Evolutionary conservation across 108 stramenopile genomes (phyloP).

Genomic region (Chaetoceros muelleri): DNA sequence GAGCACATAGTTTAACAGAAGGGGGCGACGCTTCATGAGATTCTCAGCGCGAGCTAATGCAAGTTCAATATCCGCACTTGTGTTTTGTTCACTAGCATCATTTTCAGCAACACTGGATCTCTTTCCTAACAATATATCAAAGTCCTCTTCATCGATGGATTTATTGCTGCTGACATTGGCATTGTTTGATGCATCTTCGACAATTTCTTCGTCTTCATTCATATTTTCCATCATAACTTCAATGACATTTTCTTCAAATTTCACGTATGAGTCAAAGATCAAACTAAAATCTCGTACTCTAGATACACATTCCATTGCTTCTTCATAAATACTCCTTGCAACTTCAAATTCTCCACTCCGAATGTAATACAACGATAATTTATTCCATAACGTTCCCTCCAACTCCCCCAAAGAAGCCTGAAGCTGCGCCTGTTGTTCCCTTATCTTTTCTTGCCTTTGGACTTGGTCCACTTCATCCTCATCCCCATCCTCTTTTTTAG

Average conservation of each 20-base stretch:
- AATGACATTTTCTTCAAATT: slow-evolving; percentile 93
- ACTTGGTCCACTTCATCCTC: slow-evolving; percentile 6
- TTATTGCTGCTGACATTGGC: not conserved
- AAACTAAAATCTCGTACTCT: slow-evolving; percentile 95
- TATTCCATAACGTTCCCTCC: slow-evolving; percentile 91
- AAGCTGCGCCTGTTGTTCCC: slow-evolving; percentile 8
- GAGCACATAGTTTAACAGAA: slow-evolving; percentile 87
- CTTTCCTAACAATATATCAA: slow-evolving; percentile 51
- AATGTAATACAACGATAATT: slow-evolving; percentile 90
- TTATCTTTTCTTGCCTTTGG: slow-evolving; percentile 13
- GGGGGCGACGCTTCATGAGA: slow-evolving; percentile 85
- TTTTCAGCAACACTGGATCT: slow-evolving; percentile 11
- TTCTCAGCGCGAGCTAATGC: slow-evolving; percentile 91
- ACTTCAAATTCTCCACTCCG: slow-evolving; percentile 92
- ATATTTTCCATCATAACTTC: slow-evolving; percentile 79
- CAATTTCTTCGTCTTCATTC: slow-evolving; percentile 67
- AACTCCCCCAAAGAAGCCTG: slow-evolving; percentile 68
- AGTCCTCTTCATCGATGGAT: slow-evolving; percentile 31
- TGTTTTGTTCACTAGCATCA: not conserved
- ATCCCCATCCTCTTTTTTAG: slow-evolving; percentile 9
- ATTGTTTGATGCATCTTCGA: slow-evolving; percentile 20
- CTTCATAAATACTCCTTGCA: slow-evolving; percentile 94
- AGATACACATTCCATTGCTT: slow-evolving; percentile 73
- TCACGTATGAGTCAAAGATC: slow-evolving; percentile 92
- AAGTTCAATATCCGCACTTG: slow-evolving; percentile 76